Evolutionary conservation across 1,284 basidiomycete species (phyloP), one percentile per base, ranked within the genome.

Genomic region (Vanrija pseudolonga): DNA sequence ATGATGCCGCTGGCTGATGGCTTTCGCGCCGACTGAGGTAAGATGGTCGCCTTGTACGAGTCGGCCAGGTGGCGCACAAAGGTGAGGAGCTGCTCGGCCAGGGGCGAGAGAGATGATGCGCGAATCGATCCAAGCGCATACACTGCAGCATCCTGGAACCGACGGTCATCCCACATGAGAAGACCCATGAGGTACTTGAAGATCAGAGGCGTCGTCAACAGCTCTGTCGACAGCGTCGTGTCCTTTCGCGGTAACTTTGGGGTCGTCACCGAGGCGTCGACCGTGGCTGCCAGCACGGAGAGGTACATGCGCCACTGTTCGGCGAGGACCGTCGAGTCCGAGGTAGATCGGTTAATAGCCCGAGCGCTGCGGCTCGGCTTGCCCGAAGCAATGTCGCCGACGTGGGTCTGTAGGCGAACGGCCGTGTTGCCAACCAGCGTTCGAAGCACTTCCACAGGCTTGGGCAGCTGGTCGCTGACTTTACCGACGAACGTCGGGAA

Each of bases 221-320:
- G 64, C 23, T 73, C 72, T 3, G 68, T 59, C 6, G 68, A 67
- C 11, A 72, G 61, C 32, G 69, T 57, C 6, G 81, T 76, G 50
- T 91, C 71, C 53, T 72, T 74, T 0, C 68, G 60, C 2, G 87
- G 64, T 4, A 66, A 80, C 0, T 83, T 80, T 3, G 88, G 86
- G 0, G 63, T 32, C 14, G 32, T 32, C 32, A 32, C 32, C 57
- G 11, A 61, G 58, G 3, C 63, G 9, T 71, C 66, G 40, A 77
- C 74, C 0, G 89, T 92, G 17, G 87, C 83, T 63, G 88, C 92
- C 6, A 94, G 80, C 11, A 89, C 81, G 57, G 89, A 87, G 46
- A 91, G 81, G 85, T 90, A 95, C 24, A 86, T 79, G 57, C 88
- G 83, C 93, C 92, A 97, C 70, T 95, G 90, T 45, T 88, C 85